phyloP scores from a whole-genome alignment of 768 basidiomycete species.

The Serpula lacrymans region DNA sequence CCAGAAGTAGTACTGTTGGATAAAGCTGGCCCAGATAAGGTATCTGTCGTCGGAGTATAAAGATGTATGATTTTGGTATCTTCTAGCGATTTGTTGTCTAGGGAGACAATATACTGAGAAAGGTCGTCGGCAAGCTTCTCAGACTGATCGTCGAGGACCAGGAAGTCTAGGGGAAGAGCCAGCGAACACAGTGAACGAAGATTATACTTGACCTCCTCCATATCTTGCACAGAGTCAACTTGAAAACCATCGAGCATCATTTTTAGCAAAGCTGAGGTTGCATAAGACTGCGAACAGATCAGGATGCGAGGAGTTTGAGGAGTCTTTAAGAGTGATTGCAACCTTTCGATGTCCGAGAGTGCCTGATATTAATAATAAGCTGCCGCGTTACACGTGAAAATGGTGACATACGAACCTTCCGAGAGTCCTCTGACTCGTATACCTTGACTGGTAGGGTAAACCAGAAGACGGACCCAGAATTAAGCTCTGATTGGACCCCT shows the following conservation, averaged over 20 bases:
- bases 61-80: conserved; percentile 69
- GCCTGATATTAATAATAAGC: conserved; percentile 31
- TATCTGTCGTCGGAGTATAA: conserved; percentile 65
- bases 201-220: conserved; percentile 43
- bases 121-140: conserved; percentile 57
- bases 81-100: conserved; percentile 33
- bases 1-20: conserved; percentile 48
- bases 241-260: conserved; percentile 57
- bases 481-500: conserved; percentile 62
- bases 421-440: conserved; percentile 52
- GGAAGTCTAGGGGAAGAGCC: conserved; percentile 50
- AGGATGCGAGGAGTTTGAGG: conserved; percentile 48
- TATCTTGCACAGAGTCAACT: conserved; percentile 40
- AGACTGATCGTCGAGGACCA: conserved; percentile 65
- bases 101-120: conserved; percentile 43
- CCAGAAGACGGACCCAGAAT: conserved; percentile 67
- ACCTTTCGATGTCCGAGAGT: conserved; percentile 41
- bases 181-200: conserved; percentile 31
- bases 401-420: conserved; percentile 45
- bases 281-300: conserved; percentile 55
- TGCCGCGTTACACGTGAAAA: neutral
- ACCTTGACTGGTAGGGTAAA: conserved; percentile 69
- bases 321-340: conserved; percentile 45
- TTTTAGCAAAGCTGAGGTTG: conserved; percentile 52
- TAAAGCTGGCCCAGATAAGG: conserved; percentile 39